Evolutionary conservation across 345 rosid species (phyloP), one percentile per base, ranked within the genome.

Genomic region (Tarenaya hassleriana): DNA sequence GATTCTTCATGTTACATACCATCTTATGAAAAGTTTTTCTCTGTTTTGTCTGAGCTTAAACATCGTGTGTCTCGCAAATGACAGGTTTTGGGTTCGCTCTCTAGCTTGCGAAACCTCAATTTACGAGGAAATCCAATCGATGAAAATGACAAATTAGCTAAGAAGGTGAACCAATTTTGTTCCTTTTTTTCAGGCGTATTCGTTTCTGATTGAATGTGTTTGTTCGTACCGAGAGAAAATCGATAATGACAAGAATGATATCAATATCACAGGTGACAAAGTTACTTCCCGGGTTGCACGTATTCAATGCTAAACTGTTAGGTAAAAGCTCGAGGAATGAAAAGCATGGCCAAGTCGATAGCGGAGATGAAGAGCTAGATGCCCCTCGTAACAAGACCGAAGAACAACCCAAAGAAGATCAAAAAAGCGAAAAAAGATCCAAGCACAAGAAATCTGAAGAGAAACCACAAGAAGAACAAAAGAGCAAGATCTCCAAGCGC

Each of bases 71-170:
- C 33, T 48, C 27, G 41, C 31, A 14, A 56, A 58, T 59, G 57
- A 50, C 72, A 91, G 96, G 84, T 78, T 34, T 69, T 87, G 68
- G 78, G 70, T 18, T 76, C 77, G 42, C 51, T 84, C 9, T 71
- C 76, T 44, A 68, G 75, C 60, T 68, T 87, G 58, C 70, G 71
- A 52, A 87, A 81, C 71, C 81, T 91, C 67, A 91, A 84, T 68
- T 60, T 91, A 55, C 83, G 62, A 56, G 95, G 98, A 54, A 91
- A 91, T 70, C 95, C 88, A 0, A 49, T 91, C 60, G 77, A 84
- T 19, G 86, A 81, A 19, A 76, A 69, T 3, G 90, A 79, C 31
- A 87, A 82, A 69, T 58, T 78, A 37, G 63, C 66, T 18, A 84
- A 81, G 68, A 84, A 91, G 92, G 96, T 84, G 29, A 48, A 34